Evolutionary conservation across 441 rosid genomes (phyloP).

Genomic region (Gossypium lobatum): DNA sequence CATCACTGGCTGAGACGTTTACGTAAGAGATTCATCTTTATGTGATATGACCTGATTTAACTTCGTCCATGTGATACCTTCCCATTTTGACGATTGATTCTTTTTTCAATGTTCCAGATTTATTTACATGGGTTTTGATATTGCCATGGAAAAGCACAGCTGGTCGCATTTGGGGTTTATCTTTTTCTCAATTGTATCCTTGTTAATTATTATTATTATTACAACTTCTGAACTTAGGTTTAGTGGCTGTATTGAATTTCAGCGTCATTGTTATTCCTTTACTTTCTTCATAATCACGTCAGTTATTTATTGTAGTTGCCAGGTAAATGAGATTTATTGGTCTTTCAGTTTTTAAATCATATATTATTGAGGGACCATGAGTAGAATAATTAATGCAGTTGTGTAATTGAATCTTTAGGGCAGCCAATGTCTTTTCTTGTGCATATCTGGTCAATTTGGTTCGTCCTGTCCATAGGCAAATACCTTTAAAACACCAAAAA

Average conservation of each 20-base stretch:
- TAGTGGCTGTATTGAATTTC: neutral
- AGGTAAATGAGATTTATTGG: neutral
- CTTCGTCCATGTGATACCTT: neutral
- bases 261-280: neutral
- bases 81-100: neutral
- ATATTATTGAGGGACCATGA: neutral
- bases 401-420: constrained; percentile 47
- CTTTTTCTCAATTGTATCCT: constrained; percentile 97
- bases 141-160: constrained; percentile 97
- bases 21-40: neutral
- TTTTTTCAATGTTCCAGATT: constrained; percentile 51
- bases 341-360: neutral
- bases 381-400: constrained; percentile 24
- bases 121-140: constrained; percentile 98
- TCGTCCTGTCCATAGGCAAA: constrained; percentile 69
- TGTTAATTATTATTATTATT: neutral
- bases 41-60: neutral
- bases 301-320: neutral
- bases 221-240: neutral
- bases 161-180: constrained; percentile 97
- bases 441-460: constrained; percentile 83
- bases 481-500: constrained; percentile 86
- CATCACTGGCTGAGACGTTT: neutral
- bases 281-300: neutral
- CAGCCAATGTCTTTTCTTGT: constrained; percentile 90